phyloP scores from a whole-genome alignment of 441 rosid species.

The Flueggea neowawraea region DNA sequence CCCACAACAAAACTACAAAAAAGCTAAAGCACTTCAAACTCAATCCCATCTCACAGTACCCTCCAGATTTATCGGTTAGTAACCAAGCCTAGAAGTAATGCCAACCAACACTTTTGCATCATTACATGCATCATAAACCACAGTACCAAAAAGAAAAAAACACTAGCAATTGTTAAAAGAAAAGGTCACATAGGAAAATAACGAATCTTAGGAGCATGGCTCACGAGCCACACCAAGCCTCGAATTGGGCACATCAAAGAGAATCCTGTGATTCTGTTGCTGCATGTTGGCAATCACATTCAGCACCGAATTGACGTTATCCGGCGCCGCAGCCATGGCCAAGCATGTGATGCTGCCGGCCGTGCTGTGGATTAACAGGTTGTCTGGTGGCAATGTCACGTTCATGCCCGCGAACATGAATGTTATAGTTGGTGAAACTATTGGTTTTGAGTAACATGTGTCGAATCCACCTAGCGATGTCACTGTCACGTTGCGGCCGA shows the following conservation, averaged over 20 bases:
- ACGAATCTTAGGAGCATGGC: slow-evolving; percentile 39
- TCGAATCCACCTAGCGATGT: slow-evolving; percentile 93
- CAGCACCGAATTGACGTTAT: slow-evolving; percentile 70
- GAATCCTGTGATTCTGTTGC: slow-evolving; percentile 91
- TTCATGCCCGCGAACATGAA: slow-evolving; percentile 92
- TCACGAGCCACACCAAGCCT: slow-evolving; percentile 92
- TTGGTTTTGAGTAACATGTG: slow-evolving; percentile 77
- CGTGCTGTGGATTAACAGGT: slow-evolving; percentile 82
- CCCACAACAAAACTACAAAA: too few relatives aligned
- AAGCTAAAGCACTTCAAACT: too few relatives aligned
- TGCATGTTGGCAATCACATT: slow-evolving; percentile 95
- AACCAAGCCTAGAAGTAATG: too few relatives aligned
- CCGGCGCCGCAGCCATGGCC: slow-evolving; percentile 88
- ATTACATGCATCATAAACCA: too few relatives aligned
- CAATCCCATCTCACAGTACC: too few relatives aligned
- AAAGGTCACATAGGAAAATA: not conserved
- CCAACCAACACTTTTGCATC: too few relatives aligned
- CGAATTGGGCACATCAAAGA: slow-evolving; percentile 75
- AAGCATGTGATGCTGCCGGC: slow-evolving; percentile 70
- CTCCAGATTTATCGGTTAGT: too few relatives aligned
- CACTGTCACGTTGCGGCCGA: slow-evolving; percentile 45
- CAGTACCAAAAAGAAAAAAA: not conserved
- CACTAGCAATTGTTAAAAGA: not conserved
- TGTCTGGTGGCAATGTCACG: slow-evolving; percentile 72
- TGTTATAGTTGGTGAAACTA: slow-evolving; percentile 66